Evolutionary conservation across 2,329 filamentous ascomycete genomes (phyloP).

Genomic region (Apiospora rasikravindrae): DNA sequence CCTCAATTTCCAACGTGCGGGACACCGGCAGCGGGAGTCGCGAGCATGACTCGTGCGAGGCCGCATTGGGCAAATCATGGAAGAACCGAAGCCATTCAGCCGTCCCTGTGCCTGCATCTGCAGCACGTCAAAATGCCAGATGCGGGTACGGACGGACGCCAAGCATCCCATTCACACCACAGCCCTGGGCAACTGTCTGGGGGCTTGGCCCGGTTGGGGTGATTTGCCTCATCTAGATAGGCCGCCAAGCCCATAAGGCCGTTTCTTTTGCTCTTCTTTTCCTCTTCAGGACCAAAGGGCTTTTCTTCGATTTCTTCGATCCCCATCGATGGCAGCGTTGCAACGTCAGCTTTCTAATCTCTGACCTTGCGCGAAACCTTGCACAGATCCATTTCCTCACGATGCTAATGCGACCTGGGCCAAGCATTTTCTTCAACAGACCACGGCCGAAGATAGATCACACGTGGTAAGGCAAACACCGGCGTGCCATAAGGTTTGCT

Average conservation of each 20-base stretch:
- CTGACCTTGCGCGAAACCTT: neutral
- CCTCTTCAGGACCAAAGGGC: neutral
- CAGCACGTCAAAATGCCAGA: neutral
- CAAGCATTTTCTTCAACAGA: neutral
- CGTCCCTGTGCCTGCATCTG: neutral
- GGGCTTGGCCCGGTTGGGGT: neutral
- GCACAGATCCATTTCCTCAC: neutral
- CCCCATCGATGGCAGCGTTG: neutral
- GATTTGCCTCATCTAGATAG: conserved; percentile 3
- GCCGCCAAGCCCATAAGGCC: neutral
- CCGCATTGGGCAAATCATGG: neutral
- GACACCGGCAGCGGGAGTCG: neutral
- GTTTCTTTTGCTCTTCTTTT: neutral
- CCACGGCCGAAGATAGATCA: neutral
- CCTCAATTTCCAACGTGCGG: neutral
- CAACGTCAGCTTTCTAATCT: neutral
- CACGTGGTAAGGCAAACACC: neutral
- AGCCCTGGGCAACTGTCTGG: neutral
- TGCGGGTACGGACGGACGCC: neutral
- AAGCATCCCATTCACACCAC: neutral
- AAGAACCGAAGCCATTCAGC: neutral
- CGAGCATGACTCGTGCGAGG: neutral
- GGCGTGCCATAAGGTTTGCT: neutral
- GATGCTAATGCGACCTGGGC: neutral
- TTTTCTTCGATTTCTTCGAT: neutral